A percentile compares a stretch with the other conserved stretches of the same genome.
These are phyloP conservation scores for Cladobotryum mycophilum DNA, from an alignment of 2,329 filamentous ascomycete genomes.

Conservation along the genomic window DNA sequence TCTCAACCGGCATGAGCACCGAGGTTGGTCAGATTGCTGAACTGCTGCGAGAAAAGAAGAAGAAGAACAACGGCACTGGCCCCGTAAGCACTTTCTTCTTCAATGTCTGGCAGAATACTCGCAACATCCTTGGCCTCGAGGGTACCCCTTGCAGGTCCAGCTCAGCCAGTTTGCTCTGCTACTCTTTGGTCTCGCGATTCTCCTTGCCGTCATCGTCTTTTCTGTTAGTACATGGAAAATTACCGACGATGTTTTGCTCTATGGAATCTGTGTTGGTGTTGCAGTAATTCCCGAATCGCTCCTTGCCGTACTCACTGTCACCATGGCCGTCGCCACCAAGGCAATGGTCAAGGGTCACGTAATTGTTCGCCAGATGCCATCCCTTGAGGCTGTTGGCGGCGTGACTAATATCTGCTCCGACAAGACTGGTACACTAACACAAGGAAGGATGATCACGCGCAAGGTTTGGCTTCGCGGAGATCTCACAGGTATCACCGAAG, in stretches of 20 bases:
- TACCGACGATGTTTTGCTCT: constrained; percentile 52
- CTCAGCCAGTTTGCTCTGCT: constrained; percentile 78
- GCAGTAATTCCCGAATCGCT: constrained; percentile 61
- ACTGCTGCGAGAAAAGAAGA: constrained; percentile 53
- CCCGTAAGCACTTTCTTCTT: constrained; percentile 40
- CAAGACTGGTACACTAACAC: constrained; percentile 63
- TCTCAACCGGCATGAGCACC: constrained; percentile 65
- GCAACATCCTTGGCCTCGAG: constrained; percentile 57
- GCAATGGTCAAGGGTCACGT: constrained; percentile 60
- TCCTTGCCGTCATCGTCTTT: constrained; percentile 57
- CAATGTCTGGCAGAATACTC: constrained; percentile 36
- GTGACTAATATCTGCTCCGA: constrained; percentile 67
- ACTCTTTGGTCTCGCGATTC: constrained; percentile 65
- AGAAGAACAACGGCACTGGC: constrained; percentile 32
- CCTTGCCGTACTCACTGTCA: constrained; percentile 64
- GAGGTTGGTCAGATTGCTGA: constrained; percentile 72
- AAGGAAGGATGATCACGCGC: constrained; percentile 60
- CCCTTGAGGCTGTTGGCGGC: constrained; percentile 60
- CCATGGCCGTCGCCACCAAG: constrained; percentile 61
- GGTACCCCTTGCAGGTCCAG: constrained; percentile 79
- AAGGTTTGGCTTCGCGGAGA: constrained; percentile 55
- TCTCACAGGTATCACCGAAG: constrained; percentile 46
- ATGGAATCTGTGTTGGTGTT: constrained; percentile 55
- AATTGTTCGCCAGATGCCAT: constrained; percentile 58
- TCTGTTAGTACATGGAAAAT: constrained; percentile 49